These are phyloP conservation scores for Liquidambar formosana DNA, from an alignment of 164 flowering plant species.

Conservation along the genomic window DNA sequence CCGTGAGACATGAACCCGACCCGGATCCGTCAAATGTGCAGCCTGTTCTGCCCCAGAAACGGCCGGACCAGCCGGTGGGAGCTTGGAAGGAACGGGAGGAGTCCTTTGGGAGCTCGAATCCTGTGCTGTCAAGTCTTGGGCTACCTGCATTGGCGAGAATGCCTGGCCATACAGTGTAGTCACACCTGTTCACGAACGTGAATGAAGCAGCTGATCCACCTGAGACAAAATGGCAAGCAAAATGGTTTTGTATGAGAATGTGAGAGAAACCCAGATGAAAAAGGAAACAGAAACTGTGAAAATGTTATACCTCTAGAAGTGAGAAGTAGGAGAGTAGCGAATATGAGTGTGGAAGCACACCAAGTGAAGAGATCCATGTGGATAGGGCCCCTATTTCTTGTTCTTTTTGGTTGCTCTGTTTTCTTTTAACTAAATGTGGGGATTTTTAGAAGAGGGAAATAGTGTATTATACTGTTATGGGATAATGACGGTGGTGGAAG, in stretches of 20 bases:
- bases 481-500: too few relatives aligned
- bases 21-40: constrained; percentile 43
- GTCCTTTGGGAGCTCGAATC: constrained; percentile 56
- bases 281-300: not conserved
- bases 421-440: too few relatives aligned
- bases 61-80: constrained; percentile 55
- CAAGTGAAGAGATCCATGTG: constrained; percentile 13
- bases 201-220: constrained; percentile 49
- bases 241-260: too few relatives aligned
- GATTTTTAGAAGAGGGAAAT: too few relatives aligned
- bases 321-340: not conserved
- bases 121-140: constrained; percentile 49
- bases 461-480: too few relatives aligned
- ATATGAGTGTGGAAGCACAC: not conserved
- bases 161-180: constrained; percentile 75
- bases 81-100: constrained; percentile 39
- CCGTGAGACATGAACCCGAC: constrained; percentile 41
- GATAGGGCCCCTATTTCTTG: too few relatives aligned
- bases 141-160: constrained; percentile 56
- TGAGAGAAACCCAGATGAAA: constrained; percentile 4
- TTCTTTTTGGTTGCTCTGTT: too few relatives aligned
- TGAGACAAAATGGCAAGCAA: too few relatives aligned
- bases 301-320: not conserved
- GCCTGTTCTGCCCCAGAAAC: constrained; percentile 58
- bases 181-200: constrained; percentile 65